A percentile compares a stretch with the other conserved stretches of the same genome.
These are phyloP conservation scores for Alnus glutinosa DNA, from an alignment of 306 rosid genomes.

Conservation along the genomic window DNA sequence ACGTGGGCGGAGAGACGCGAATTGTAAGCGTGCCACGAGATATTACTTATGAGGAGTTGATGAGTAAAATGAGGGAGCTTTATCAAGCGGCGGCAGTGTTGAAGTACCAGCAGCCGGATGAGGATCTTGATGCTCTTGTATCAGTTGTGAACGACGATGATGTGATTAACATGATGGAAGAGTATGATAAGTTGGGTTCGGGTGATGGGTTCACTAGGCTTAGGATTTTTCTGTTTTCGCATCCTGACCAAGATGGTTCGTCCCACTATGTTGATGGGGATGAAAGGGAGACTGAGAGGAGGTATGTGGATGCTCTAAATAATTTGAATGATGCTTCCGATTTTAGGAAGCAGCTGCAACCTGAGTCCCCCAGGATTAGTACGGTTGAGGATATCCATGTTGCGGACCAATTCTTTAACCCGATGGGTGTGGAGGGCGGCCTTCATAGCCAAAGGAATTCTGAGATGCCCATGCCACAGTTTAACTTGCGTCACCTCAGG, in stretches of 20 bases:
- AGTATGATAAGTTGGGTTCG: slow-evolving; percentile 89
- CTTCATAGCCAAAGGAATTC: slow-evolving; percentile 75
- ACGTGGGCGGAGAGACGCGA: slow-evolving; percentile 96
- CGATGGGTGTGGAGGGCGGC: slow-evolving; percentile 59
- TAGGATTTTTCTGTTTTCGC: slow-evolving; percentile 82
- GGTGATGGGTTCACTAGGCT: slow-evolving; percentile 94
- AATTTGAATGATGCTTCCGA: slow-evolving; percentile 74
- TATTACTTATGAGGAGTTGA: slow-evolving; percentile 76
- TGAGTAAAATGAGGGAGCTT: slow-evolving; percentile 86
- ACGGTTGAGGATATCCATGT: slow-evolving; percentile 60
- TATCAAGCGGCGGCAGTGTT: slow-evolving; percentile 76
- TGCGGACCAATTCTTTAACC: slow-evolving; percentile 63
- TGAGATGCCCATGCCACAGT: slow-evolving; percentile 53
- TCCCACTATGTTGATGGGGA: slow-evolving; percentile 77
- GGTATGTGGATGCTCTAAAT: slow-evolving; percentile 95
- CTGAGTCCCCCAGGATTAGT: slow-evolving; percentile 54
- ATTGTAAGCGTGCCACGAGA: slow-evolving; percentile 80
- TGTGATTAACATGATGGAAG: slow-evolving; percentile 98
- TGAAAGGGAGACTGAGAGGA: slow-evolving; percentile 81
- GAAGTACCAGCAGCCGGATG: slow-evolving; percentile 97
- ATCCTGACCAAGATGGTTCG: slow-evolving; percentile 70
- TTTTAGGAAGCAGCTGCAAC: slow-evolving; percentile 58
- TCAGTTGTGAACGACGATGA: slow-evolving; percentile 96
- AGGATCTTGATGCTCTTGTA: slow-evolving; percentile 96
- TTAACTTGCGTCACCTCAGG: slow-evolving; percentile 58